Evolutionary conservation across 768 basidiomycete species (phyloP), one percentile per base, ranked within the genome.

Genomic region (Coprinopsis sp.): DNA sequence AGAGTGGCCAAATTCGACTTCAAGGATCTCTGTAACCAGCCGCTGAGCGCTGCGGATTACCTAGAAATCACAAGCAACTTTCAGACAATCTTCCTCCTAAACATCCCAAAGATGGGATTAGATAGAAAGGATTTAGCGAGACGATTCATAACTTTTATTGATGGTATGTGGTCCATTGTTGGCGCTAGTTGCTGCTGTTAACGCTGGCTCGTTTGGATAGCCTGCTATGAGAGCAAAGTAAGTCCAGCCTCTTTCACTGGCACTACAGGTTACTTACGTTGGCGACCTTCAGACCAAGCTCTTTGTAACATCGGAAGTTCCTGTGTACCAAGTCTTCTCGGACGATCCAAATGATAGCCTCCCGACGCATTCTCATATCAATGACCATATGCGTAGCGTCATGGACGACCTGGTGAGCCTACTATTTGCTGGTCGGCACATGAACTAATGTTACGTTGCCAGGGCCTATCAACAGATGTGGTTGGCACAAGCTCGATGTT

Each of bases 111-210:
- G 71, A 84, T 99, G 84, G 87, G 82, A 1, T 62, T 97, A 53
- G 75, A 79, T 44, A 76, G 82, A 61, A 94, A 96, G 67, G 96
- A 99, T 61, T 76, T 85, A 70, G 94, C 94, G 16, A 76, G 96
- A 55, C 72, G 96, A 51, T 98, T 99, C 62, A 99, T 99, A 60
- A 94, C 94, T 1, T 97, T 98, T 62, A 85, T 99, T 56, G 96
- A 99, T 70, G 87, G 87, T 80, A 44, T 51, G 78, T 74, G 42
- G 38, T 46, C 31, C 19, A 28, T 14, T 25, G 23, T 10, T 39
- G 53, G 27, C 30, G 29, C 19, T 27, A 11, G 39, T 22, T 25
- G 31, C 25, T 39, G 22, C 24, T 27, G 29, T 45, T 48, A 23
- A 36, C 22, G 43, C 50, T 33, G 24, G 6, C 23, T 16, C 36